phyloP scores from a whole-genome alignment of 305 asterid genomes.

The Coffea humblotiana region DNA sequence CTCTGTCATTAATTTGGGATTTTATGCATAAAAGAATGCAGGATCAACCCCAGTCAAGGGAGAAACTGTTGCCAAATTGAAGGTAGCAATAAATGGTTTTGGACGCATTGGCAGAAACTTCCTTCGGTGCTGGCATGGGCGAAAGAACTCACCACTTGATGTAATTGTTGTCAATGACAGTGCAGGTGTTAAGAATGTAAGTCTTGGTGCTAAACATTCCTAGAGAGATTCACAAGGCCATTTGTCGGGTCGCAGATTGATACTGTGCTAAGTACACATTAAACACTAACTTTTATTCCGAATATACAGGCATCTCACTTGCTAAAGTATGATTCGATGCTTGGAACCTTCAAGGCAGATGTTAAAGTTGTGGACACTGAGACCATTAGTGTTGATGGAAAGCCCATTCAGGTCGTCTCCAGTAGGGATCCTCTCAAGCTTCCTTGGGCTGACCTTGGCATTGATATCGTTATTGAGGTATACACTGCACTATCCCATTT shows the following conservation, averaged over 20 bases:
- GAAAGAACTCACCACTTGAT: slow-evolving; percentile 87
- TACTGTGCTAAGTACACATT: slow-evolving; percentile 5
- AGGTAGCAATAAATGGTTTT: slow-evolving; percentile 93
- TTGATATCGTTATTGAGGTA: slow-evolving; percentile 96
- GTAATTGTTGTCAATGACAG: slow-evolving; percentile 90
- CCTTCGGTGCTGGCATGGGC: slow-evolving; percentile 99
- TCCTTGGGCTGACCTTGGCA: slow-evolving; percentile 96
- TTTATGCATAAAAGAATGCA: slow-evolving; percentile 33
- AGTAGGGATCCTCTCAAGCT: slow-evolving; percentile 88
- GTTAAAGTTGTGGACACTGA: slow-evolving; percentile 80
- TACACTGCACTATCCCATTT: neutral
- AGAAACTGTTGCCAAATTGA: slow-evolving; percentile 72
- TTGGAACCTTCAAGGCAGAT: slow-evolving; percentile 88
- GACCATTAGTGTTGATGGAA: slow-evolving; percentile 91
- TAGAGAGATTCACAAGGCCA: neutral
- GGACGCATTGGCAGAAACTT: slow-evolving; percentile 98
- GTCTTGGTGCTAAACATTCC: slow-evolving; percentile 16
- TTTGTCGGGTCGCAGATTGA: neutral
- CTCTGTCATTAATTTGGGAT: slow-evolving; percentile 3
- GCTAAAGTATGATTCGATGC: slow-evolving; percentile 91
- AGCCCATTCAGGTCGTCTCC: slow-evolving; percentile 80
- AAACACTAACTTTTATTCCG: slow-evolving; percentile 13
- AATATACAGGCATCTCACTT: slow-evolving; percentile 79
- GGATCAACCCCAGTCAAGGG: slow-evolving; percentile 63
- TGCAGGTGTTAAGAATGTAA: slow-evolving; percentile 90